Percentiles rank a stretch among this genome's conserved stretches.
These are phyloP conservation scores for Epichloe aotearoae DNA, from an alignment of 2,329 filamentous ascomycete species.

Conservation along the genomic window DNA sequence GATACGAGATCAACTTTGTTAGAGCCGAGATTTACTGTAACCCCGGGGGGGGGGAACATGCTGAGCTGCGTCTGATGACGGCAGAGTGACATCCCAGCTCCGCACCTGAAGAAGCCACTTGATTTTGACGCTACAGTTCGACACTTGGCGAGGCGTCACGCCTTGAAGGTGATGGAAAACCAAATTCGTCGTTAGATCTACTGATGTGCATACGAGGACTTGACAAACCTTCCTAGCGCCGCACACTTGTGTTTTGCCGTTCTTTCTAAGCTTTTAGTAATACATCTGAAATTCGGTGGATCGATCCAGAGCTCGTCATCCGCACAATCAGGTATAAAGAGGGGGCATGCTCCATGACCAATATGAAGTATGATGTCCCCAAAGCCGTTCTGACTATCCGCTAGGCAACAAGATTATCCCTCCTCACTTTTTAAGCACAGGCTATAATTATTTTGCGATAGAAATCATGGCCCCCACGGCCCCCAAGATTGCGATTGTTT, in stretches of 20 bases:
- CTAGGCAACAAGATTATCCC: no score
- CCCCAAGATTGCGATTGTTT: constrained; percentile 85
- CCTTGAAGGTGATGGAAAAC: background rate
- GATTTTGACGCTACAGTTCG: background rate
- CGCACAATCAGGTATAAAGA: background rate
- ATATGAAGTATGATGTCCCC: no score
- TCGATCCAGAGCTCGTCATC: background rate
- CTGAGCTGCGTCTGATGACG: no score
- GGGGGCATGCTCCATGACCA: no score
- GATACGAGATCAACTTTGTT: no score
- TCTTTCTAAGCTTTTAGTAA: background rate
- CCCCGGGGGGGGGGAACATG: no score
- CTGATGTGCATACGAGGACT: no score
- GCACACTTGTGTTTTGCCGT: background rate
- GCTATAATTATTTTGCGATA: background rate
- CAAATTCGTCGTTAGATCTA: background rate
- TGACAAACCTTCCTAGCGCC: background rate
- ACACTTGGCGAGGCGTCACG: background rate
- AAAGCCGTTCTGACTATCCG: no score
- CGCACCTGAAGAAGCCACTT: no score
- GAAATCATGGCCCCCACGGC: constrained; percentile 78
- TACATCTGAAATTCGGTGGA: background rate
- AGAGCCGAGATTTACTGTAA: no score
- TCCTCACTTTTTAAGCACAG: no score
- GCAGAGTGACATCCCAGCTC: no score